Evolutionary conservation across 352 stramenopile genomes (phyloP), one percentile per base, ranked within the genome.

Genomic region (Peronospora tabacina): DNA sequence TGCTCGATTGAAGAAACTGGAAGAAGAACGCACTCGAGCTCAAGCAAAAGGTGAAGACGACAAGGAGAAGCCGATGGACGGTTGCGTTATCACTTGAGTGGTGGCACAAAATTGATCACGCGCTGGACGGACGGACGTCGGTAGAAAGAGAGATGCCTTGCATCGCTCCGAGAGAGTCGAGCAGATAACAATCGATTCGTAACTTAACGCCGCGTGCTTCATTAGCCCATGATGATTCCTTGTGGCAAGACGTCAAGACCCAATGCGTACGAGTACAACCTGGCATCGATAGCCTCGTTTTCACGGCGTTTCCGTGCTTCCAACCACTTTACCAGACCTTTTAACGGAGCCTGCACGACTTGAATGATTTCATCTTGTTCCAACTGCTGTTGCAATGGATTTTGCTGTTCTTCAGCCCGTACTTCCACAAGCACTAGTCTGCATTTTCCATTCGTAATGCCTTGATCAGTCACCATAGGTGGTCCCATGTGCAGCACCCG

Each of bases 381-480:
- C 16, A 88, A 48, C 19, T 80, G 61, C 55, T 88, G 77, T 28
- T 52, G 29, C 2, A 52, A 28, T 12, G 45, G 52, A 20, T 24
- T n/a, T 11, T 32, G 29, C 33, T 69, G 63, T n/a, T 84, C 64
- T 45, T 75, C 74, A 1, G 66, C 54, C 0, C 55, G 50, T 34
- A 88, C 71, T 22, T 85, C 56, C 13, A 87, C 61, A 16, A 90
- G 58, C 47, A 90, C 52, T 8, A 90, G 51, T 35, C 73, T 68
- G 47, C 73, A 84, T 41, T 68, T 78, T 28, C 80, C 77, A 63
- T 88, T 88, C 16, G 73, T 90, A 44, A 90, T 67, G 20, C 75
- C 75, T 55, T 87, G 77, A 63, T 90, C 77, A 61, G 83, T 88
- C 30, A 87, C 80, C 73, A 90, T 87, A 0, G 77, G 75, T 10